A percentile compares a stretch with the other conserved stretches of the same genome.
phyloP scores from a whole-genome alignment of 2,329 filamentous ascomycete species.

The Fusarium gaditjirri region DNA sequence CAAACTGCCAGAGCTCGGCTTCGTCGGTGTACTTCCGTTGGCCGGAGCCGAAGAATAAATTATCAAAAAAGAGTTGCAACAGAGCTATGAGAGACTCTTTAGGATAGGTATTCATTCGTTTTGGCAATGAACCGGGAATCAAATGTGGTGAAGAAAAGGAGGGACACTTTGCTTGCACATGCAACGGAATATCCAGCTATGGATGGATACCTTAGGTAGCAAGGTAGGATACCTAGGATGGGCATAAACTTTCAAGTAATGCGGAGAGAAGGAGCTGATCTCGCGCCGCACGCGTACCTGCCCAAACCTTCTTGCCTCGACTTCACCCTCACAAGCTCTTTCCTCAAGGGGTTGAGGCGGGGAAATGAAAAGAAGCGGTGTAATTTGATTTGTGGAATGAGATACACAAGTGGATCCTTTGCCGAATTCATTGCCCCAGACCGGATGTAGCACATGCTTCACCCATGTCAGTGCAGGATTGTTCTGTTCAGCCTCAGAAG shows the following conservation, averaged over 20 bases:
- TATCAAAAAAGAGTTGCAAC: background rate
- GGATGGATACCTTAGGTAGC: too few relatives aligned
- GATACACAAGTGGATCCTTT: constrained; percentile 1
- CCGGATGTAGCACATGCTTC: constrained; percentile 16
- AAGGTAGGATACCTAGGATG: background rate
- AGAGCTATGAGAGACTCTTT: background rate
- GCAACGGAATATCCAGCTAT: constrained; percentile 1
- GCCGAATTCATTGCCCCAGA: constrained; percentile 22
- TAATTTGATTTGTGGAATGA: constrained; percentile 32
- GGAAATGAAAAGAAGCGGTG: constrained; percentile 23
- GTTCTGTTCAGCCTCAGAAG: constrained; percentile 25
- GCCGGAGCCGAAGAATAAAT: constrained; percentile 12
- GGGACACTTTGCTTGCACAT: constrained; percentile 29
- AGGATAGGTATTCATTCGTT: background rate
- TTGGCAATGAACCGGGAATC: background rate
- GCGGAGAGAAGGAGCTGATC: constrained; percentile 30
- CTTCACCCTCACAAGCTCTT: constrained; percentile 12
- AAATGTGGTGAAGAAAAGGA: background rate
- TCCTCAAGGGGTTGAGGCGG: constrained; percentile 28
- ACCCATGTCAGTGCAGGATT: constrained; percentile 7
- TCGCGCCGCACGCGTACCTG: constrained; percentile 21
- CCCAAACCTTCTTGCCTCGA: constrained; percentile 32
- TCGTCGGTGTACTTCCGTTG: constrained; percentile 32
- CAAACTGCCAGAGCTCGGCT: constrained; percentile 22
- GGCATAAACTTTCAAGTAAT: constrained; percentile 16